These are phyloP conservation scores for Nicotiana noctiflora DNA, from an alignment of 257 asterid species.

Conservation along the genomic window DNA sequence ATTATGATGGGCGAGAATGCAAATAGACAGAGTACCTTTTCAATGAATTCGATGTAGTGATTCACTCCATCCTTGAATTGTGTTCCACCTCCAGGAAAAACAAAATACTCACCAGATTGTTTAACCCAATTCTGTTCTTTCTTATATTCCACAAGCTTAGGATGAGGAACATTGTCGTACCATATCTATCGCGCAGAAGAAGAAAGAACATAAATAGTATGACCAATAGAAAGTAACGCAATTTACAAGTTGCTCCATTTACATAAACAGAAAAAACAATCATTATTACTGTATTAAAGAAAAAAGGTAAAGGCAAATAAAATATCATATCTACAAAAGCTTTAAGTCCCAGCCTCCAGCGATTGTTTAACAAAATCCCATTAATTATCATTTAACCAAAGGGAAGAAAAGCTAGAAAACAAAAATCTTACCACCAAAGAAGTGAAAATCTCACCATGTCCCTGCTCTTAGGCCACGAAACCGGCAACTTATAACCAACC, in stretches of 20 bases:
- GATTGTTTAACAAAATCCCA: background rate
- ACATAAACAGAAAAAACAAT: background rate
- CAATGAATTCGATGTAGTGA: slow-evolving; percentile 51
- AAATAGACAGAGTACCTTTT: slow-evolving; percentile 36
- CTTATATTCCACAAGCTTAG: slow-evolving; percentile 95
- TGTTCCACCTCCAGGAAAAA: slow-evolving; percentile 97
- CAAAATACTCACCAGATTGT: slow-evolving; percentile 57
- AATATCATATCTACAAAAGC: too few relatives aligned
- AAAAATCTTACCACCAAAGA: slow-evolving; percentile 53
- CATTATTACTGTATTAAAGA: too few relatives aligned
- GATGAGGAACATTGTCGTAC: slow-evolving; percentile 92
- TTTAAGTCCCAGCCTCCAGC: too few relatives aligned
- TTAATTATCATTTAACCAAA: background rate
- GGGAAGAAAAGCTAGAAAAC: background rate
- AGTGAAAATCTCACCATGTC: slow-evolving; percentile 85
- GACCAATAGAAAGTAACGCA: background rate
- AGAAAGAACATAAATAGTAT: background rate
- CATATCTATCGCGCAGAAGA: slow-evolving; percentile 46
- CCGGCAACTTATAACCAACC: slow-evolving; percentile 55
- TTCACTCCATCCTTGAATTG: slow-evolving; percentile 78
- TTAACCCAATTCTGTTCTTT: slow-evolving; percentile 88
- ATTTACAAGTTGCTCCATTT: background rate
- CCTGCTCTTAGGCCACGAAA: slow-evolving; percentile 96
- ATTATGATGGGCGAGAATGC: background rate
- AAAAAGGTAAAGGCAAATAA: too few relatives aligned